Evolutionary conservation across 2,329 filamentous ascomycete species (phyloP).

Genomic region (Onygenales sp.): DNA sequence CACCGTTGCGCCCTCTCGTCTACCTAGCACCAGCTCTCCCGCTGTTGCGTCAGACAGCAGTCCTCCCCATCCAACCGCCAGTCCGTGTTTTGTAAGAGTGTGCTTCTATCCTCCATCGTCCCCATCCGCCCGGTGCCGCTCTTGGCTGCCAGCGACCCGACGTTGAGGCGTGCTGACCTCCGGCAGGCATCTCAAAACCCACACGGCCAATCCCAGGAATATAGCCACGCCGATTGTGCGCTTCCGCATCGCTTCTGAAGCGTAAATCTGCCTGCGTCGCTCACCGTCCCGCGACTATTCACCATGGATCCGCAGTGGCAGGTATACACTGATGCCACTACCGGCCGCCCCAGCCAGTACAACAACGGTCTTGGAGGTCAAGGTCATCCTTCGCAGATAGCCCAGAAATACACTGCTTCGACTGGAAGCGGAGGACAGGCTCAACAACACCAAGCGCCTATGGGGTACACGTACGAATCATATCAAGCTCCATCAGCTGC

Average conservation of each 20-base stretch:
- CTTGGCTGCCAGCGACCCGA: neutral
- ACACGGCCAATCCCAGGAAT: slow-evolving; percentile 8
- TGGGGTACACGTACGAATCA: slow-evolving; percentile 58
- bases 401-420: slow-evolving; percentile 38
- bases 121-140: neutral
- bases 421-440: slow-evolving; percentile 3
- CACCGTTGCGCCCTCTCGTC: slow-evolving; percentile 9
- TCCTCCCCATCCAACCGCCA: slow-evolving; percentile 7
- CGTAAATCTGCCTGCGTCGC: neutral
- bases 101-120: neutral
- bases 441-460: slow-evolving; percentile 41
- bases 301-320: slow-evolving; percentile 56
- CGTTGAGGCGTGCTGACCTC: neutral
- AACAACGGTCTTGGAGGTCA: slow-evolving; percentile 44
- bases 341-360: slow-evolving; percentile 55
- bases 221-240: slow-evolving; percentile 8
- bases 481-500: slow-evolving; percentile 43
- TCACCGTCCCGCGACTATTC: slow-evolving; percentile 9
- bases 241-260: slow-evolving; percentile 14
- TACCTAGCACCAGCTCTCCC: slow-evolving; percentile 11
- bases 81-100: slow-evolving; percentile 21
- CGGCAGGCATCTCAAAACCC: neutral
- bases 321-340: slow-evolving; percentile 53
- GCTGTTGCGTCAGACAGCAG: slow-evolving; percentile 11
- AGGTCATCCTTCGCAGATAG: slow-evolving; percentile 39